Evolutionary conservation across 371 early-diverging fungal genomes (phyloP).

Genomic region (Mortierella polycephala): DNA sequence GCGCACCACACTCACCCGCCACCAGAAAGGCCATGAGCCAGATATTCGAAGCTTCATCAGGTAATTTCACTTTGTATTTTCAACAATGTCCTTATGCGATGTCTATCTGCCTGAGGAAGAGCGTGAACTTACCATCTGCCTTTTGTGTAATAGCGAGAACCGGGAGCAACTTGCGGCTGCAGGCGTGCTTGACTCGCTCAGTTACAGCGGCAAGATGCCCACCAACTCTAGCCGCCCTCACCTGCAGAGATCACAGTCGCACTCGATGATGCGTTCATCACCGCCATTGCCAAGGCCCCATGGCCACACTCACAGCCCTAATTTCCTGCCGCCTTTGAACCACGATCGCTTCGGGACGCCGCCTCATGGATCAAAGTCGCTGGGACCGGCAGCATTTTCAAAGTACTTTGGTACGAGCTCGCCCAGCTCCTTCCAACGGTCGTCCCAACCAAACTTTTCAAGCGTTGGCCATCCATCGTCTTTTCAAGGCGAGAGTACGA

Average conservation of each 20-base stretch:
- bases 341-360: slow-evolving; percentile 44
- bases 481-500: slow-evolving; percentile 21
- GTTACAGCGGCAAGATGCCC: slow-evolving; percentile 28
- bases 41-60: slow-evolving; percentile 50
- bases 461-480: slow-evolving; percentile 9
- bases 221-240: slow-evolving; percentile 33
- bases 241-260: slow-evolving; percentile 45
- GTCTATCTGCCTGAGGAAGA: neutral
- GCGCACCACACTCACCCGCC: slow-evolving; percentile 74
- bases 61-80: slow-evolving; percentile 1
- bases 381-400: slow-evolving; percentile 27
- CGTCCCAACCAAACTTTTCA: slow-evolving; percentile 15
- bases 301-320: slow-evolving; percentile 29
- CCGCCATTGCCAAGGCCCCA: slow-evolving; percentile 49
- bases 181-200: slow-evolving; percentile 46
- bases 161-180: slow-evolving; percentile 52
- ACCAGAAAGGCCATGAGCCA: slow-evolving; percentile 61
- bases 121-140: neutral
- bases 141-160: slow-evolving; percentile 27
- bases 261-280: slow-evolving; percentile 30
- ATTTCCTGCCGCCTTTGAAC: slow-evolving; percentile 35
- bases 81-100: neutral
- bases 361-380: slow-evolving; percentile 29
- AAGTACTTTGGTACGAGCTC: slow-evolving; percentile 54
- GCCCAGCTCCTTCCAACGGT: slow-evolving; percentile 43